Evolutionary conservation across 2,329 filamentous ascomycete genomes (phyloP).

Genomic region (Colletotrichum tofieldiae): DNA sequence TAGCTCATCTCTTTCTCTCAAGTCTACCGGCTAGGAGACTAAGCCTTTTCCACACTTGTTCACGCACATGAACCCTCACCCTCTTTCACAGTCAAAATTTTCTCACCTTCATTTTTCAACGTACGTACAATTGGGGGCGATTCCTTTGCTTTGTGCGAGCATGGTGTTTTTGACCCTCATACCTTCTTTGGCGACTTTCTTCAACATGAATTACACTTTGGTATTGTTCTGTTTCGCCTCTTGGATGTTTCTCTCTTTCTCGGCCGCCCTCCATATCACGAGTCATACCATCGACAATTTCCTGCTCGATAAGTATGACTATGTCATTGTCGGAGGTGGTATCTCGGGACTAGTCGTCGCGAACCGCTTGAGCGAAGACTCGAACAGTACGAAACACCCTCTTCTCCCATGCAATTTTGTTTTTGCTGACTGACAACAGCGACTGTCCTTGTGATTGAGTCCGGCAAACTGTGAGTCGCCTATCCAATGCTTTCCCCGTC

Average conservation of each 20-base stretch:
- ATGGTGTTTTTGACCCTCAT: background rate
- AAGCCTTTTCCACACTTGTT: conserved; percentile 2
- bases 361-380: conserved; percentile 59
- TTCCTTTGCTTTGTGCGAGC: background rate
- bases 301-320: conserved; percentile 50
- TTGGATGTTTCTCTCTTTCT: conserved; percentile 12
- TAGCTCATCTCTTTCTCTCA: background rate
- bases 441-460: conserved; percentile 44
- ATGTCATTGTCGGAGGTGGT: conserved; percentile 63
- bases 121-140: background rate
- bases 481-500: background rate
- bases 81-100: background rate
- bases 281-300: conserved; percentile 31
- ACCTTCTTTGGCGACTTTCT: background rate
- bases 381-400: conserved; percentile 34
- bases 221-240: conserved; percentile 1
- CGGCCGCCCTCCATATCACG: conserved; percentile 32
- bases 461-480: conserved; percentile 42
- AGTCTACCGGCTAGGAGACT: background rate
- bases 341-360: conserved; percentile 62
- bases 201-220: conserved; percentile 18
- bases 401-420: background rate
- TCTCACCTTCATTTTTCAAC: background rate
- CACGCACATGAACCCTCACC: background rate
- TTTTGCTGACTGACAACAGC: conserved; percentile 25